Base-by-base conservation (phyloP, 371 early-diverging fungal species). In the Synchytrium microbalum region DNA sequence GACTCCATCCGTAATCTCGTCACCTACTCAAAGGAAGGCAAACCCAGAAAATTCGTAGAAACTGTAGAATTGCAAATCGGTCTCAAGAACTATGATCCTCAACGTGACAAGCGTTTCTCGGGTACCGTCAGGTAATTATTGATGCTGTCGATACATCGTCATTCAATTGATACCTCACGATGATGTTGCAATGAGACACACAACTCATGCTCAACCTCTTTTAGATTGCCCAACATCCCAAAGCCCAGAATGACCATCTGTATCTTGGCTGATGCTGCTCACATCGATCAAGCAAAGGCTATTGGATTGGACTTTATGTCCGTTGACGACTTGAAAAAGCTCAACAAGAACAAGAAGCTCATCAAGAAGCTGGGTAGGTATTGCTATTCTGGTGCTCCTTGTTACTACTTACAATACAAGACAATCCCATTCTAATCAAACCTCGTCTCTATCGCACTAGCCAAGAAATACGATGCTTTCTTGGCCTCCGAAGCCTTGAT, bases 71-170 rank as follows among this genome's bases (percentile, higher is more conserved):
- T 99, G 75, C 96, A 97, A 83, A 88, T 97, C 74, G 94, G 95
- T 79, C 85, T 97, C 65, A 99, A 97, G 91, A 96, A 97, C 89
- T 99, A 96, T 89, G 98, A 99, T 88, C 94, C 95, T 72, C 95
- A 94, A 82, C 90, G 95, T 84, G 99, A 99, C 82, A 95, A 95
- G 88, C 96, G 96, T 92, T 94, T 99, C 88, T 88, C 91, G 70
- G 96, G 96, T 74, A 92, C 95, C 75, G 89, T 97, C 80, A 85
- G 83, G 84, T 81, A 59, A 56, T 65, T 73, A 2, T 55, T 8
- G 56, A 55, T 28, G 8, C 28, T 55, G 28, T 28, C 19, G 38
- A n/a, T 30, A n/a, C 31, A 28, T 38, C 31, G 31, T 29, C 46
- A 5, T 38, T n/a, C n/a, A n/a, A n/a, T n/a, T n/a, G n/a, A n/a